Conservation (phyloP, 2,329 filamentous ascomycete genomes). For the Aureobasidium sp. region DNA sequence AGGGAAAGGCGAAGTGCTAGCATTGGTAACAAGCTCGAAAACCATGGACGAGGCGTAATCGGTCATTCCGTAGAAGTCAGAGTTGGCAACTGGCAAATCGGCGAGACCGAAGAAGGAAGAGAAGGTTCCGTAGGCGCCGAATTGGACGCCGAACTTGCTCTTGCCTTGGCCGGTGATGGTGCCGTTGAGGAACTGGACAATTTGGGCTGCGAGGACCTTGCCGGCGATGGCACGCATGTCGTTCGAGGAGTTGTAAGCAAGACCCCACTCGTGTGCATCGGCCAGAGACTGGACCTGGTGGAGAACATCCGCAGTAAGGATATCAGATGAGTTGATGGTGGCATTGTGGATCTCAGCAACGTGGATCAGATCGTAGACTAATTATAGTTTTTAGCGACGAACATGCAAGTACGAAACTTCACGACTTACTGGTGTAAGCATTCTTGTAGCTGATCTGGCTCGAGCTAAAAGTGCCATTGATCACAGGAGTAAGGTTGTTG, state of each 20-base stretch:
- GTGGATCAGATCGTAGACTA: constrained; percentile 57
- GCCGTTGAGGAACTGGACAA: constrained; percentile 39
- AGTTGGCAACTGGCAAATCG: constrained; percentile 42
- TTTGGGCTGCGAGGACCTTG: constrained; percentile 42
- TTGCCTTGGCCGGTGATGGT: constrained; percentile 34
- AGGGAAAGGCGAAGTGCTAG: constrained; percentile 31
- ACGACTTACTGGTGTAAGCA: constrained; percentile 55
- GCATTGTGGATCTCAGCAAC: constrained; percentile 57
- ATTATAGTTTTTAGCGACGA: not conserved
- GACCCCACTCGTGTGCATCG: constrained; percentile 71
- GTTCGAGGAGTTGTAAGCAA: constrained; percentile 66
- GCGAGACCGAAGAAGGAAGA: constrained; percentile 56
- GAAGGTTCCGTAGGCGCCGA: constrained; percentile 57
- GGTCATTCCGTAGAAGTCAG: constrained; percentile 68
- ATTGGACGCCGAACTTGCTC: constrained; percentile 47
- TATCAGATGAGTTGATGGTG: constrained; percentile 49
- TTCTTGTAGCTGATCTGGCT: constrained; percentile 52
- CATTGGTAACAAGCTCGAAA: constrained; percentile 63
- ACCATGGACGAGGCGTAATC: constrained; percentile 77
- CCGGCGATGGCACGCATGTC: constrained; percentile 40
- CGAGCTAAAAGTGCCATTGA: constrained; percentile 46
- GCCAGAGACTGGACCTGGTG: constrained; percentile 65
- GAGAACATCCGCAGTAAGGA: constrained; percentile 55
- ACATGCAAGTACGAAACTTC: not conserved
- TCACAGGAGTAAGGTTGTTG: constrained; percentile 42